Evolutionary conservation across 2,329 filamentous ascomycete genomes (phyloP), one percentile per base, ranked within the genome.

Genomic region (Colletotrichum lini): DNA sequence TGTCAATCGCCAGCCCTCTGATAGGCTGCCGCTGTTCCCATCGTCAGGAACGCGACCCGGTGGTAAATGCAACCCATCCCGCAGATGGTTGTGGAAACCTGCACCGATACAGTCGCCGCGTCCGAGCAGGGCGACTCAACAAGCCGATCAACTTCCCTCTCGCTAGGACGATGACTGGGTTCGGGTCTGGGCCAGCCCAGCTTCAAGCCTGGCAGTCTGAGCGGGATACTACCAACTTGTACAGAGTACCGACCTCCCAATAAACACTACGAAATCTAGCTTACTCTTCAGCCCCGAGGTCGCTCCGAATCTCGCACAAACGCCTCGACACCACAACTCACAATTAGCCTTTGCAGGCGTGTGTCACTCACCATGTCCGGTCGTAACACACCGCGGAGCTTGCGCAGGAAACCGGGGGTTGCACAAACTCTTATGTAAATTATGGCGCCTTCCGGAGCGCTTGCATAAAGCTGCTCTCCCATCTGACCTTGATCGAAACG

Each of bases 261-360:
- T 23, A 50, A 21, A 13, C 58, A 54, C 35, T 56, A 56, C 50
- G 49, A 40, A 15, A 61, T 61, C 49, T 49, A 35, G 45, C 63
- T 52, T 67, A 15, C 23, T 61, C 50, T 30, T 57, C 63, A 70
- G 67, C 56, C 65, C 68, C 65, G 68, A 64, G 58, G 58, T 71
- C 68, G 68, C 68, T 68, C 65, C 68, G 52, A 71, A 71, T 67
- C 65, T 71, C 68, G 68, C 68, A 45, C 61, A 63, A 71, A 71
- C 40, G 58, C 65, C 30, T 67, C 42, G 23, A 62, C 58, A 42
- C 56, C 63, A 61, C 45, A 57, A 26, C 52, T 21, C 18, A 54
- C 49, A 35, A 47, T 70, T 61, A 70, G 67, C 63, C 56, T 67
- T 70, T 61, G 66, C 61, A 64, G 26, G 44, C 38, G 45, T 53